phyloP scores from a whole-genome alignment of 2,329 filamentous ascomycete species.

The Rasamsonia emersonii region DNA sequence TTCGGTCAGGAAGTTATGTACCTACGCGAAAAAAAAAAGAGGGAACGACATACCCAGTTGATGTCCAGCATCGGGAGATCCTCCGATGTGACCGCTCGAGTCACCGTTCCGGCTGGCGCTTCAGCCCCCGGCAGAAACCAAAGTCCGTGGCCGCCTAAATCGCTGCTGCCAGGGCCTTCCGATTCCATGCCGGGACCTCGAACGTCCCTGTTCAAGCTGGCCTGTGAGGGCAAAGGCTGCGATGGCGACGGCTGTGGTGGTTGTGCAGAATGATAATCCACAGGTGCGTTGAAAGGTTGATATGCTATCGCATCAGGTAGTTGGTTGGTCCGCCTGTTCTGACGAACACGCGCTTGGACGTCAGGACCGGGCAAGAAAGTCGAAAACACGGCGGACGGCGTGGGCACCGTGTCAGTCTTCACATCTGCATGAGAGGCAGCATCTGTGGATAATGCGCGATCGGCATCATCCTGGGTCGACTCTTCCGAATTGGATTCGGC shows the following conservation, averaged over 20 bases:
- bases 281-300: no score
- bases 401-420: no score
- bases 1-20: background rate
- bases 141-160: slow-evolving; percentile 9
- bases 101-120: slow-evolving; percentile 8
- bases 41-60: slow-evolving; percentile 53
- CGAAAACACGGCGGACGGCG: no score
- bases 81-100: slow-evolving; percentile 12
- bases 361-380: background rate
- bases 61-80: slow-evolving; percentile 43
- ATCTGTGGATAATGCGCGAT: no score
- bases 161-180: slow-evolving; percentile 8
- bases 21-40: slow-evolving; percentile 3
- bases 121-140: slow-evolving; percentile 12
- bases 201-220: background rate
- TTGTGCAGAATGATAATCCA: no score
- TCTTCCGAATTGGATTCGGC: background rate
- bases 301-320: no score
- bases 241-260: no score
- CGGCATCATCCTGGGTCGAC: no score
- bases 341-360: background rate
- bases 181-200: slow-evolving; percentile 9
- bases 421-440: no score
- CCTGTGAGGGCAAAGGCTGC: slow-evolving; percentile 1
- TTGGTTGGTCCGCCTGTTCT: no score